Base-by-base conservation (phyloP, 2,329 filamentous ascomycete species). In the Pseudogymnoascus sp. region DNA sequence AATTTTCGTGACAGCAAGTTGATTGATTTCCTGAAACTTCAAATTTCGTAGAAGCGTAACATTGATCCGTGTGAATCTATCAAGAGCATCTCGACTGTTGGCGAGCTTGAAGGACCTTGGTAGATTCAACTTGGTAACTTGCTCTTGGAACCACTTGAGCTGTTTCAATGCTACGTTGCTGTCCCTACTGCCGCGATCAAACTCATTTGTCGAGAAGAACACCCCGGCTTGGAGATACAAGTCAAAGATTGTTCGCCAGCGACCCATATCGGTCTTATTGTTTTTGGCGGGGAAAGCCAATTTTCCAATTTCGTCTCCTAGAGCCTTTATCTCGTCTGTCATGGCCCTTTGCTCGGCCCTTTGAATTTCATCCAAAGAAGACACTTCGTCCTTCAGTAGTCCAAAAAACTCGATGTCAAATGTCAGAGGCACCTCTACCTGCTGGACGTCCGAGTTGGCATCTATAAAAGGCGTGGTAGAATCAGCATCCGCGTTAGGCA, bases 11-110 rank as follows among this genome's bases (percentile, higher is more conserved):
- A 95, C 85, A 0, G 91, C 91, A 31, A 83, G 83, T 67, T 85
- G 84, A 70, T 96, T 96, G 67, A 96, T 86, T 71, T 95, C 91
- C 70, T 93, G 90, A 68, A 96, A 96, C 64, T 88, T 87, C 66
- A 96, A 80, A 60, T 89, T 88, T 65, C 87, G 87, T n/a, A 96
- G 79, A n/a, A 96, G 81, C 61, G 84, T 82, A 23, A 84, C 78
- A 71, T 96, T 96, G 68, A 96, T 80, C 58, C 81, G 77, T 65
- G 93, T 75, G 69, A 96, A 96, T 23, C 81, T 81, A 61, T 82
- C 77, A 59, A 92, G 83, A 1, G 90, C 88, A 7, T 78, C 71
- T 21, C 80, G 78, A 67, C 89, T 92, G 61, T 87, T 81, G 23
- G 82, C 78, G 58, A 89, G 80, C 73, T 86, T 89, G 75, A 93